phyloP scores from a whole-genome alignment of 139 green algal genomes.

The Closterium sp. region DNA sequence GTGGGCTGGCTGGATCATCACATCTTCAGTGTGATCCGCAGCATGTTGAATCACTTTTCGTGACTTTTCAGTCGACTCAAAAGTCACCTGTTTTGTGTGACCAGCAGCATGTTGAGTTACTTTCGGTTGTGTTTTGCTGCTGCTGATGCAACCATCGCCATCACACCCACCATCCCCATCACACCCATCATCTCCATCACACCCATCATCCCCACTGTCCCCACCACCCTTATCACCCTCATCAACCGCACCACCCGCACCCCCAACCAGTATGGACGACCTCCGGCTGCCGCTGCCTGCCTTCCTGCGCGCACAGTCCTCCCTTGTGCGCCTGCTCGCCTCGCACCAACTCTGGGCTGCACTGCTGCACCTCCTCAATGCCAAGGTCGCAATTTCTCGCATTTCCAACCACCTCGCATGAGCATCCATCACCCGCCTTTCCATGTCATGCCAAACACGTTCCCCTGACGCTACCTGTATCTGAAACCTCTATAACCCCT shows the following conservation, averaged over 20 bases:
- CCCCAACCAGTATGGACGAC: neutral
- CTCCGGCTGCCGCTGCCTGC: neutral
- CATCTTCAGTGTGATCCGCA: too few relatives aligned
- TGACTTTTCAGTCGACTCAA: too few relatives aligned
- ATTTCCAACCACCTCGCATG: neutral
- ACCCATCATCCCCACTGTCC: neutral
- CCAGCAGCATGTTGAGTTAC: too few relatives aligned
- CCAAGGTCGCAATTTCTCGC: neutral
- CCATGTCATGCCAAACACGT: too few relatives aligned
- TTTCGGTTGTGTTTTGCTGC: too few relatives aligned
- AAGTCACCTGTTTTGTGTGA: too few relatives aligned
- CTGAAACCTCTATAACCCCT: neutral
- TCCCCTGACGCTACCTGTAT: too few relatives aligned
- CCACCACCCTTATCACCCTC: neutral
- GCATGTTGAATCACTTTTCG: too few relatives aligned
- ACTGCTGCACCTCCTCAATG: neutral
- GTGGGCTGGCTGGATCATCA: too few relatives aligned
- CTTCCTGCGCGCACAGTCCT: neutral
- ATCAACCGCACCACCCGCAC: neutral
- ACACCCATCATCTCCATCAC: too few relatives aligned
- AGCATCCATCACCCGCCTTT: neutral
- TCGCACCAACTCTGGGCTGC: neutral
- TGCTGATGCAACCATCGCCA: too few relatives aligned
- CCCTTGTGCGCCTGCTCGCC: neutral
- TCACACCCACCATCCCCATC: too few relatives aligned